Evolutionary conservation across 768 basidiomycete species (phyloP), one percentile per base, ranked within the genome.

Genomic region (Atractiella rhizophila): DNA sequence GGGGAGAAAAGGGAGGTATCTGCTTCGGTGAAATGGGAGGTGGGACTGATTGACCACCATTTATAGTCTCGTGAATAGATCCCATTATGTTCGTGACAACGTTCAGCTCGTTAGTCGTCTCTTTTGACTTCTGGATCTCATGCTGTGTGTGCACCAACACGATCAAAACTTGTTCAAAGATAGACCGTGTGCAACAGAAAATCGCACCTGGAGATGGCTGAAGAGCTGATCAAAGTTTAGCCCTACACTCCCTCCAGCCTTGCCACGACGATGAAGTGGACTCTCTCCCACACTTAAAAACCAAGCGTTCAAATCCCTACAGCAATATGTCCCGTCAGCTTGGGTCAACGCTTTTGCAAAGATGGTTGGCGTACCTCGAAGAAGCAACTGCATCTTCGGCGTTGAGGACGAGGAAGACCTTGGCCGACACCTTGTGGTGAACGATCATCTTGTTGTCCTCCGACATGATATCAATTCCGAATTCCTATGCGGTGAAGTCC

Each of bases 401-500:
- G n/a, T n/a, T n/a, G n/a, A n/a, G n/a, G n/a, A n/a, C n/a, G n/a
- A n/a, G n/a, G n/a, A n/a, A n/a, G n/a, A n/a, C n/a, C n/a, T n/a
- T n/a, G 4, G 88, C 85, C 9, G 91, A 83, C 39, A 96, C 91
- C 59, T 98, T 96, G 64, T 94, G 86, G 61, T 98, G 91, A 36
- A 96, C 74, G 43, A 94, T 85, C 2, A 81, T 86, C 60, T 80
- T 80, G 66, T 86, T 91, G 65, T 98, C 91, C 54, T 98, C 91
- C 47, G 81, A 79, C 40, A 91, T 79, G 47, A 98, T 98, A 62
- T 96, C 91, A 54, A 96, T 98, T 42, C 91, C 91, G 57, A 91
- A 96, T 74, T 96, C 86, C n/a, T n/a, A n/a, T n/a, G n/a, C n/a
- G n/a, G n/a, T n/a, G n/a, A n/a, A n/a, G n/a, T n/a, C n/a, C n/a